Evolutionary conservation across 2,329 filamentous ascomycete species (phyloP).

Genomic region (Aspergillus novoparasiticus): DNA sequence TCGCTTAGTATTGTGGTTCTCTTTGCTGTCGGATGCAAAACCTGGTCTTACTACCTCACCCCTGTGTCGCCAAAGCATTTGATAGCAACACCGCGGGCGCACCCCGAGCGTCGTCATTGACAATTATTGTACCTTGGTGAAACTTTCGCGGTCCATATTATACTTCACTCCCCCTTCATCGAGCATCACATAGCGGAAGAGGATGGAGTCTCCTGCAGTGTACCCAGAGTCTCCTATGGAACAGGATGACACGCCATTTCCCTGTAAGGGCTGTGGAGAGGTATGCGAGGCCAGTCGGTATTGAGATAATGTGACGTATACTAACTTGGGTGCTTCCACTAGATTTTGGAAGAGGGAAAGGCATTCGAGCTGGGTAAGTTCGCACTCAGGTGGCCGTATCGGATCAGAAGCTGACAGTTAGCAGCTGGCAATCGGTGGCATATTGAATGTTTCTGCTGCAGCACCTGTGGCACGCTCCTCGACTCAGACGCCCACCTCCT

Average conservation of each 20-base stretch:
- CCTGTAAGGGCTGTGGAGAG: constrained; percentile 92
- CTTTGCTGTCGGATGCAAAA: constrained; percentile 15
- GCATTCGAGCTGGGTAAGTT: constrained; percentile 89
- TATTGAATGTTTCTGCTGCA: constrained; percentile 97
- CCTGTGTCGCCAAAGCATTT: constrained; percentile 14
- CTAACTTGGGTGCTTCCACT: constrained; percentile 18
- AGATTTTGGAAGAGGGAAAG: constrained; percentile 98
- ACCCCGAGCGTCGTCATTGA: constrained; percentile 4
- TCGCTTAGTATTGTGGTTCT: background rate
- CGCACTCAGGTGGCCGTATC: background rate
- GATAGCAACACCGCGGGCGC: constrained; percentile 13
- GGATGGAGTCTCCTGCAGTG: constrained; percentile 58
- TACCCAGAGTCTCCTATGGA: constrained; percentile 68
- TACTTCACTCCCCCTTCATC: background rate
- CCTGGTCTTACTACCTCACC: constrained; percentile 11
- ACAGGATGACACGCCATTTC: constrained; percentile 76
- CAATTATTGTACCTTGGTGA: background rate
- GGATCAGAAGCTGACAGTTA: constrained; percentile 15
- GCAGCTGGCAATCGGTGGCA: constrained; percentile 96
- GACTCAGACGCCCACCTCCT: constrained; percentile 98
- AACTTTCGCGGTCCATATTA: background rate
- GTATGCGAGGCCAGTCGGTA: constrained; percentile 50
- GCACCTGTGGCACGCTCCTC: constrained; percentile 90
- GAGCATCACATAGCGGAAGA: background rate
- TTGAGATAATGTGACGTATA: constrained; percentile 1